A percentile compares a stretch with the other conserved stretches of the same genome.
Conservation (phyloP, 805 yeast genomes). For the Hagleromyces aurorensis region DNA sequence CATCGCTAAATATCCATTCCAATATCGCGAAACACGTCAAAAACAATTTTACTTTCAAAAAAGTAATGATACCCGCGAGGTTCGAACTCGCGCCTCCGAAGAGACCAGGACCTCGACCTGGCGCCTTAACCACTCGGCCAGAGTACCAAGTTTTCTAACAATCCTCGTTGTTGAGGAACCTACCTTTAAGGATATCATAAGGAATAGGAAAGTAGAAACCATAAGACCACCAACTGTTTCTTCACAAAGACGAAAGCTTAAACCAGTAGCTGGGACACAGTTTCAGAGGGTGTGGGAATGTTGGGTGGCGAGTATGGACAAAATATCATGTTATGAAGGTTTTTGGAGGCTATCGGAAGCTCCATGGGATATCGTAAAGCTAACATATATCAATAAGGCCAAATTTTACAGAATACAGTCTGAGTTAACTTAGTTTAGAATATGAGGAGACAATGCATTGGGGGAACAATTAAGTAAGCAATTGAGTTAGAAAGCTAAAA, state of each 20-base stretch:
- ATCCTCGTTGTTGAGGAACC: background rate
- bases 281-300: background rate
- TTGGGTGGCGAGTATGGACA: background rate
- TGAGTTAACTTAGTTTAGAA: no score
- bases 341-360: no score
- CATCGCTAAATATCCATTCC: background rate
- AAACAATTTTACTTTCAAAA: conserved; percentile 14
- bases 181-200: background rate
- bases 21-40: background rate
- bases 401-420: no score
- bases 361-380: no score
- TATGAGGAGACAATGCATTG: no score
- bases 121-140: conserved; percentile 72
- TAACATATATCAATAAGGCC: no score
- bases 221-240: background rate
- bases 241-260: background rate
- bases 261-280: background rate
- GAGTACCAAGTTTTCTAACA: conserved; percentile 35
- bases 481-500: no score
- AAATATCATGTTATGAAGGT: background rate
- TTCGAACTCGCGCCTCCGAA: conserved; percentile 85
- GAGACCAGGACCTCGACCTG: conserved; percentile 75
- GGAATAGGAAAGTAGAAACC: background rate
- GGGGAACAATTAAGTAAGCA: no score
- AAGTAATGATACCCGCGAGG: conserved; percentile 66